phyloP scores from a whole-genome alignment of 1,284 basidiomycete species.

The Nidula niveotomentosa region DNA sequence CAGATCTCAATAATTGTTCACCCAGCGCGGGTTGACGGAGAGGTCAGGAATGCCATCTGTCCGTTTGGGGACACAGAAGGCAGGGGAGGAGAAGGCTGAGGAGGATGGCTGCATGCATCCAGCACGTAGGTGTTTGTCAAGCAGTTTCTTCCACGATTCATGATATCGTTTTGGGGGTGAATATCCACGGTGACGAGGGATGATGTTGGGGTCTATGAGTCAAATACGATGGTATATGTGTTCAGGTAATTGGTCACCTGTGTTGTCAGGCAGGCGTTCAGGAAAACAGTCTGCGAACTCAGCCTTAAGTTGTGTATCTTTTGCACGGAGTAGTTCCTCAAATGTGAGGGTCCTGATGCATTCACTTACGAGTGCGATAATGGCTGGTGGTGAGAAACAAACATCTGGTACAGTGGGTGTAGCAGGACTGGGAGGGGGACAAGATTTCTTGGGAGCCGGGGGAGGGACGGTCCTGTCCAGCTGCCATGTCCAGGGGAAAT shows the following conservation, averaged over 20 bases:
- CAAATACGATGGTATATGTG: background rate
- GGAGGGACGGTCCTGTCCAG: too few relatives aligned
- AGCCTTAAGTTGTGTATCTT: background rate
- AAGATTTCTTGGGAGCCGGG: too few relatives aligned
- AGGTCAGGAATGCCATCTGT: conserved; percentile 17
- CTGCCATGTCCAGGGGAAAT: too few relatives aligned
- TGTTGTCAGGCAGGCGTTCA: background rate
- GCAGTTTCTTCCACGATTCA: conserved; percentile 20
- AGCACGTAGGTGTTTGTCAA: conserved; percentile 15
- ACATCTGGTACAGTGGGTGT: too few relatives aligned
- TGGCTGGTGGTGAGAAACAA: too few relatives aligned
- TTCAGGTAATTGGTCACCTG: background rate
- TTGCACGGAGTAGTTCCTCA: background rate
- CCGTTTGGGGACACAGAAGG: conserved; percentile 30
- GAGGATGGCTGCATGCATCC: conserved; percentile 23
- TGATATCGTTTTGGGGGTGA: conserved; percentile 11
- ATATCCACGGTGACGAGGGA: background rate
- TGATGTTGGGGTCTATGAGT: background rate
- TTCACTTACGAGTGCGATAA: background rate
- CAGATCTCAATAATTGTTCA: conserved; percentile 30
- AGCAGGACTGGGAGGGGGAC: too few relatives aligned
- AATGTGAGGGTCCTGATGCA: background rate
- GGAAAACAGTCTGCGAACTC: background rate
- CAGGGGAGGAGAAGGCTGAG: conserved; percentile 20
- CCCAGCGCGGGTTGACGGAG: conserved; percentile 27